A percentile compares a stretch with the other conserved stretches of the same genome.
Evolutionary conservation across 129 eudicot genomes (phyloP).

Genomic region (Pseudognaphalium luteoalbum): DNA sequence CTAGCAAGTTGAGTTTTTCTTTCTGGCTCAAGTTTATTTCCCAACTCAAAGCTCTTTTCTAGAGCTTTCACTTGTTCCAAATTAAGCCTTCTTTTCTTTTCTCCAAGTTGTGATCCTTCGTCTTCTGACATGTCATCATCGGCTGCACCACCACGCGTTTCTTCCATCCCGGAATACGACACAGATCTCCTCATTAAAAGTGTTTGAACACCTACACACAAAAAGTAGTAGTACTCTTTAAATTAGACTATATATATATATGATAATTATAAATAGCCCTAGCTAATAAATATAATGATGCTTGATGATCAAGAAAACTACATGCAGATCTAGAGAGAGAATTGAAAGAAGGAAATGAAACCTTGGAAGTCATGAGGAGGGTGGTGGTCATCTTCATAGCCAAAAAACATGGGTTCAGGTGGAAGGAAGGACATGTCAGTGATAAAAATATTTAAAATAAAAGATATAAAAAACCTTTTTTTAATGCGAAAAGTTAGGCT

Average conservation of each 20-base stretch:
- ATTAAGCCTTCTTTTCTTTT: slow-evolving; percentile 84
- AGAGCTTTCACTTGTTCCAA: slow-evolving; percentile 86
- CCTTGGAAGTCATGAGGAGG: slow-evolving; percentile 74
- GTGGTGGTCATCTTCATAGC: slow-evolving; percentile 56
- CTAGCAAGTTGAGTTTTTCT: slow-evolving; percentile 85
- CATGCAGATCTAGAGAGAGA: slow-evolving; percentile 19
- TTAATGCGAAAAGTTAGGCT: slow-evolving; percentile 34
- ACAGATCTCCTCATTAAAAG: slow-evolving; percentile 79
- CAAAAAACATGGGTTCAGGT: slow-evolving; percentile 59
- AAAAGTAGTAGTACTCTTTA: not conserved
- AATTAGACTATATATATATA: not conserved
- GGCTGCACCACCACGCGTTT: slow-evolving; percentile 48
- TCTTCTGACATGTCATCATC: slow-evolving; percentile 72
- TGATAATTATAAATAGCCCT: not conserved
- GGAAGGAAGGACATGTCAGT: slow-evolving; percentile 59
- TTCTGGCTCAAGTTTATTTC: slow-evolving; percentile 83
- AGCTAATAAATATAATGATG: not conserved
- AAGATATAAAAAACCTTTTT: not conserved
- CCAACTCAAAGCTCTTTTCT: slow-evolving; percentile 83
- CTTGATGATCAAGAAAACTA: slow-evolving; percentile 31
- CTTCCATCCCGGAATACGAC: slow-evolving; percentile 79
- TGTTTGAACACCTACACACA: slow-evolving; percentile 45
- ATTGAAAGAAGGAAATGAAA: slow-evolving; percentile 2
- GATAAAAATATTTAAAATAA: slow-evolving; percentile 23
- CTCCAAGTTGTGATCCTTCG: slow-evolving; percentile 81